Base-by-base conservation (phyloP, 495 filamentous ascomycete species). In the Podospora pseudocomata region DNA sequence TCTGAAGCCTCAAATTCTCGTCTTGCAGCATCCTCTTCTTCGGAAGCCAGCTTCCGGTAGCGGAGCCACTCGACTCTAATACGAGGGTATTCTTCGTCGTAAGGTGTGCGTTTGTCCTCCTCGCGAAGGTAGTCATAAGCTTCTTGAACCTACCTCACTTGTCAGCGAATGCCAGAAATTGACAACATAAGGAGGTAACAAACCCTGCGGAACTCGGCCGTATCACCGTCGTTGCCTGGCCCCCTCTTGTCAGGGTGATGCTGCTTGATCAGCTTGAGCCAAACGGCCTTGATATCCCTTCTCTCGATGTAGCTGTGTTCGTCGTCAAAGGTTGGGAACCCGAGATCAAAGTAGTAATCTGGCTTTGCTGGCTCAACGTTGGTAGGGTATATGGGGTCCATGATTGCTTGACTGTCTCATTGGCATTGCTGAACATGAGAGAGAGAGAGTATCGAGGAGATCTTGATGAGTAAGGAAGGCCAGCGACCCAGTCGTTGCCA, bases 191-290 rank as follows among this genome's bases (percentile, higher is more conserved):
- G 5, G 23, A 58, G 0, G 53, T 4, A 1, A 34, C 11, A 39
- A 30, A 65, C 57, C 39, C 23, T 61, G 55, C 65, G 30, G n/a
- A 62, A 67, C 65, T 62, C 19, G 1, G 5, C 34, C 4, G 65
- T 58, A 55, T 67, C 57, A 23, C 27, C 53, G 2, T 28, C 34
- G 13, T 30, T 28, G 3, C 58, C 65, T 18, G 58, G 65, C 19
- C 56, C 58, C 57, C 55, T 67, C 58, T 67, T 67, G 34, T 67
- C 65, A 2, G 65, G 65, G 20, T 67, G 65, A 26, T 54, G n/a
- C 32, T 11, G 27, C 34, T 61, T 67, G 57, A 58, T 32, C 11
- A 61, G 7, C 34, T 67, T 67, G 28, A 61, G 27, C 58, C 65
- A 67, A 19, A 58, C 58, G 5, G 30, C 18, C 57, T 67, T 67